These are phyloP conservation scores for Hordeum pubiflorum DNA, from an alignment of 202 grass and related monocot genomes.

Conservation along the genomic window DNA sequence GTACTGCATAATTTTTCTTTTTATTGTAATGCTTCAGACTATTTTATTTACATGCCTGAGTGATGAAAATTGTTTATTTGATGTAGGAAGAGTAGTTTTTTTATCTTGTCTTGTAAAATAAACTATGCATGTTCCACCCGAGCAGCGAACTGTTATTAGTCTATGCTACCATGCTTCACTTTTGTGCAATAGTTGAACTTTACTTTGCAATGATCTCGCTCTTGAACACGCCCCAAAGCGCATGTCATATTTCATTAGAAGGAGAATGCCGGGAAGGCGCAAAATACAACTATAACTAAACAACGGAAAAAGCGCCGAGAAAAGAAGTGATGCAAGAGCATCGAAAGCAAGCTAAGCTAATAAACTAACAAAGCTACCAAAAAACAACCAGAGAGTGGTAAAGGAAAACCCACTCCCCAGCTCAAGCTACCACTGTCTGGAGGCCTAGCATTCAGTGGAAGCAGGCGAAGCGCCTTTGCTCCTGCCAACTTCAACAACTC, in stretches of 20 bases:
- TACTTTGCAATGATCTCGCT: background rate
- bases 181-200: background rate
- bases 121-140: background rate
- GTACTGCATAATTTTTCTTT: background rate
- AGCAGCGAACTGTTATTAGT: background rate
- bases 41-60: background rate
- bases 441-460: background rate
- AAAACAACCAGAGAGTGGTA: background rate
- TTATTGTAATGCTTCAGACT: conserved; percentile 4
- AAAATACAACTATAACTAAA: background rate
- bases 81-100: background rate
- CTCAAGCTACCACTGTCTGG: background rate
- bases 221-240: background rate
- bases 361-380: background rate
- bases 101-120: background rate
- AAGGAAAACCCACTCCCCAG: background rate
- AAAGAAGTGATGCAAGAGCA: background rate
- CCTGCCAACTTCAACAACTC: background rate
- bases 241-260: background rate
- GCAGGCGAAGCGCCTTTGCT: background rate
- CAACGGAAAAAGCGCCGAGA: background rate
- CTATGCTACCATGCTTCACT: background rate
- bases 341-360: background rate
- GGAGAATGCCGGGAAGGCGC: background rate
- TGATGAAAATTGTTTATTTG: background rate